A percentile compares a stretch with the other conserved stretches of the same genome.
Conservation (phyloP, 2,329 filamentous ascomycete genomes). For the Penicillium palitans region DNA sequence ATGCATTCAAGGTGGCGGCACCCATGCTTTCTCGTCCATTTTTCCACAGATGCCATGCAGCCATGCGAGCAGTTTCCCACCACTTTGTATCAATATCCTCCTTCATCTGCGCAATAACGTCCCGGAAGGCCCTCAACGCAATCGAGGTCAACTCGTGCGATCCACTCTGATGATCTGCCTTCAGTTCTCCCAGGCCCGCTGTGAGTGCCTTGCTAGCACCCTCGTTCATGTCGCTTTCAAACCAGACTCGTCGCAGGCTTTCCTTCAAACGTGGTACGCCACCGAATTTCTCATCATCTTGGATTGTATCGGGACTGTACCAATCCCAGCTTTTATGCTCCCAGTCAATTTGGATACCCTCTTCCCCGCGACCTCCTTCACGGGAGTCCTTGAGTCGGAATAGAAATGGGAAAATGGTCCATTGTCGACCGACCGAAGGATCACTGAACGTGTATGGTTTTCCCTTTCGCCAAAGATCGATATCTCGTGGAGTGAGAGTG, state of each 20-base stretch:
- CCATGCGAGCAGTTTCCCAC: conserved; percentile 59
- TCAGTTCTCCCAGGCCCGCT: conserved; percentile 52
- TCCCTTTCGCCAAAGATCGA: conserved; percentile 57
- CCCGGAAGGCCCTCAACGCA: conserved; percentile 53
- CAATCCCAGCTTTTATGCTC: conserved; percentile 62
- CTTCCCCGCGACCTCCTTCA: conserved; percentile 38
- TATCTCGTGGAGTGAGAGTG: conserved; percentile 48
- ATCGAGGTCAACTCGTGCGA: conserved; percentile 59
- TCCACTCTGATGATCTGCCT: conserved; percentile 59
- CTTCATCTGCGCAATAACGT: conserved; percentile 41
- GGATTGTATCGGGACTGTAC: conserved; percentile 55
- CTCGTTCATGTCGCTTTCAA: conserved; percentile 54
- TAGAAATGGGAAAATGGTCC: conserved; percentile 64
- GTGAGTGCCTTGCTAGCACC: conserved; percentile 50
- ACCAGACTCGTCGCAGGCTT: conserved; percentile 61
- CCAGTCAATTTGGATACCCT: conserved; percentile 59
- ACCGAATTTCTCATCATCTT: conserved; percentile 48
- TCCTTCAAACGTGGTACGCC: conserved; percentile 60
- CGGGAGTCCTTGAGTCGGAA: conserved; percentile 48
- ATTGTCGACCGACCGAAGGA: conserved; percentile 54
- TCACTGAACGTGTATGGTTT: conserved; percentile 61
- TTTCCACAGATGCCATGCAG: conserved; percentile 64
- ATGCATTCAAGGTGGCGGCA: conserved; percentile 54
- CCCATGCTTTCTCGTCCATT: conserved; percentile 68
- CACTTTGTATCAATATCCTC: conserved; percentile 39